Conservation (phyloP, 495 filamentous ascomycete species). For the Parmelia sp. region DNA sequence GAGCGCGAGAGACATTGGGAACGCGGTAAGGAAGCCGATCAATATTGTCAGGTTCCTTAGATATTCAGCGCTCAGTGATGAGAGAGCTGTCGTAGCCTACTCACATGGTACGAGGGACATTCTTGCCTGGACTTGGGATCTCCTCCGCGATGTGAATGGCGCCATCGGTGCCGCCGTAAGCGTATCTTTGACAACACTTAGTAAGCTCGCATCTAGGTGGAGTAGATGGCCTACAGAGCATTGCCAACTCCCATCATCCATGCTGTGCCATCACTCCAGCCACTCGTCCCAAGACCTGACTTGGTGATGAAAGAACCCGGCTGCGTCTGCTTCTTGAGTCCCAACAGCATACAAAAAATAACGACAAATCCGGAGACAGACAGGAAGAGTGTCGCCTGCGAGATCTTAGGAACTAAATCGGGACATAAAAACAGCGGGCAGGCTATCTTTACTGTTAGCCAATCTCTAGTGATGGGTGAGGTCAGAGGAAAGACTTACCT, state of each 20-base stretch:
- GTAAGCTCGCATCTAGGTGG: neutral
- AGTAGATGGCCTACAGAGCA: constrained; percentile 26
- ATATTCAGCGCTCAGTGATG: neutral
- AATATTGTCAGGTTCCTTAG: constrained; percentile 31
- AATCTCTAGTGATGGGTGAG: neutral
- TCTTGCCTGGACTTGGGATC: constrained; percentile 31
- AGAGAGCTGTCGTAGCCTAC: neutral
- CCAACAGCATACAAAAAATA: constrained; percentile 27
- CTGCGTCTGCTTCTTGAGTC: constrained; percentile 24
- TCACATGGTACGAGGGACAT: constrained; percentile 33
- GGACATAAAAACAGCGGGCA: constrained; percentile 26
- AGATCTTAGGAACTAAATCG: constrained; percentile 22
- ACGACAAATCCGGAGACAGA: constrained; percentile 26
- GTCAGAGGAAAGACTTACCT: constrained; percentile 5
- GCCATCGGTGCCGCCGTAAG: constrained; percentile 30
- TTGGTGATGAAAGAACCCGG: constrained; percentile 21
- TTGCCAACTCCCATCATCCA: constrained; percentile 37
- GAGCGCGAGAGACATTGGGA: constrained; percentile 33
- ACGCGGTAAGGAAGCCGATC: constrained; percentile 34
- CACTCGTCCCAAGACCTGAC: constrained; percentile 27
- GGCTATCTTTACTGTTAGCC: constrained; percentile 18
- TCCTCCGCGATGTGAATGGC: constrained; percentile 27
- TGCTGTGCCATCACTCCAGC: constrained; percentile 34
- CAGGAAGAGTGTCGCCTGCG: constrained; percentile 23
- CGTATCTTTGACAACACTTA: constrained; percentile 20